Evolutionary conservation across 129 eudicot genomes (phyloP).

Genomic region (Flaveria brownii): DNA sequence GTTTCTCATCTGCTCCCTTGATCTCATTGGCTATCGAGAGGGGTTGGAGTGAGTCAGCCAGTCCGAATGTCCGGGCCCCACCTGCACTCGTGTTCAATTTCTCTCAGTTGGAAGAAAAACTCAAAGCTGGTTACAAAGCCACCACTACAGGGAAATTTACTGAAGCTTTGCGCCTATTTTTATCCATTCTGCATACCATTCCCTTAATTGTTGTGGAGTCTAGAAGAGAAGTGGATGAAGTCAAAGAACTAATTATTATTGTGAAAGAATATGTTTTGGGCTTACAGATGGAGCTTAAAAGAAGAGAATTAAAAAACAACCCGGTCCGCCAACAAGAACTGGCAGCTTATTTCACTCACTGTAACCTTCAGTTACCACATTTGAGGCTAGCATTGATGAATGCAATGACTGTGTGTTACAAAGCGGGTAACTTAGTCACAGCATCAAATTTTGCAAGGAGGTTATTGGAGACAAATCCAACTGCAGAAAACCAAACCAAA

Average conservation of each 20-base stretch:
- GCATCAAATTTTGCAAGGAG: conserved; percentile 72
- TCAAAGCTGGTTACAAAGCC: conserved; percentile 67
- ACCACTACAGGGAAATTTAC: conserved; percentile 66
- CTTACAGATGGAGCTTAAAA: conserved; percentile 70
- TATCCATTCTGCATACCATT: conserved; percentile 58
- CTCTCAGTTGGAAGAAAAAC: conserved; percentile 66
- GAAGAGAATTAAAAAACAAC: conserved; percentile 58
- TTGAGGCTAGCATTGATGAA: conserved; percentile 60
- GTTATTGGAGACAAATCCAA: conserved; percentile 67
- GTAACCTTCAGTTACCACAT: conserved; percentile 71
- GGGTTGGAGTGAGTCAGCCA: conserved; percentile 71
- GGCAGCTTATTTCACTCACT: conserved; percentile 79
- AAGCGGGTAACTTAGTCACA: conserved; percentile 48
- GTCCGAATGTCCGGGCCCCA: conserved; percentile 71
- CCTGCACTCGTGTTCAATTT: conserved; percentile 67
- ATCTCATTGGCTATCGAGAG: conserved; percentile 60
- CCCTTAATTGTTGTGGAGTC: conserved; percentile 72
- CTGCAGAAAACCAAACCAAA: conserved; percentile 55
- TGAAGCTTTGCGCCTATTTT: conserved; percentile 59
- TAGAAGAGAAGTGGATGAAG: conserved; percentile 75
- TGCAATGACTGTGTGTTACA: conserved; percentile 67
- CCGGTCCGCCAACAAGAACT: conserved; percentile 72
- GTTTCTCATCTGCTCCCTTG: conserved; percentile 65
- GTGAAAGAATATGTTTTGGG: conserved; percentile 69
- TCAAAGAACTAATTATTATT: conserved; percentile 59